These are phyloP conservation scores for Arthrobotrys pseudoclavata DNA, from an alignment of 2,329 filamentous ascomycete genomes.

Conservation along the genomic window DNA sequence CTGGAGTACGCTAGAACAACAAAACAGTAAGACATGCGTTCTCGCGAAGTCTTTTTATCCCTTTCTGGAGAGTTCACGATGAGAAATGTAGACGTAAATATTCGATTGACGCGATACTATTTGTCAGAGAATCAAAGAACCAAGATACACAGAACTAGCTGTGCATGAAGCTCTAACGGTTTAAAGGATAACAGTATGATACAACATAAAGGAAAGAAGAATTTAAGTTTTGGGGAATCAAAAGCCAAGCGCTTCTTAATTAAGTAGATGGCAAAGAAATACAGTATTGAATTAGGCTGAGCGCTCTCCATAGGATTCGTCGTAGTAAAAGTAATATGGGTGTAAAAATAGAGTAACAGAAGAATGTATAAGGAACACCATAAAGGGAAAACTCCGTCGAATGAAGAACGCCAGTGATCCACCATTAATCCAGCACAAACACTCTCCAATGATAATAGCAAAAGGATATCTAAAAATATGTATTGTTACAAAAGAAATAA, in stretches of 20 bases:
- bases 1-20: conserved; percentile 5
- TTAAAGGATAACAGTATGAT: conserved; percentile 34
- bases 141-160: not conserved
- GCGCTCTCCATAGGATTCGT: conserved; percentile 4
- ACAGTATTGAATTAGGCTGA: conserved; percentile 11
- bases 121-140: conserved; percentile 19
- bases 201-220: conserved; percentile 38
- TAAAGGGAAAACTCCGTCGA: conserved; percentile 35
- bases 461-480: conserved; percentile 33
- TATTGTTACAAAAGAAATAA: conserved; percentile 17
- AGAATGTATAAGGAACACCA: conserved; percentile 6
- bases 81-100: not conserved
- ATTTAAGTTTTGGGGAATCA: not conserved
- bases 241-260: not conserved
- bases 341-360: conserved; percentile 21
- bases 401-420: conserved; percentile 57
- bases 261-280: conserved; percentile 13
- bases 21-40: conserved; percentile 28
- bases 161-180: conserved; percentile 9
- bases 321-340: conserved; percentile 8
- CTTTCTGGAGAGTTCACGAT: not conserved
- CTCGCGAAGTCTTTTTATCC: not conserved
- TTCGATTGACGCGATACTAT: conserved; percentile 11
- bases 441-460: conserved; percentile 9
- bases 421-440: conserved; percentile 43